Evolutionary conservation across 495 filamentous ascomycete species (phyloP), one percentile per base, ranked within the genome.

Genomic region (Mycothermus thermophilus): DNA sequence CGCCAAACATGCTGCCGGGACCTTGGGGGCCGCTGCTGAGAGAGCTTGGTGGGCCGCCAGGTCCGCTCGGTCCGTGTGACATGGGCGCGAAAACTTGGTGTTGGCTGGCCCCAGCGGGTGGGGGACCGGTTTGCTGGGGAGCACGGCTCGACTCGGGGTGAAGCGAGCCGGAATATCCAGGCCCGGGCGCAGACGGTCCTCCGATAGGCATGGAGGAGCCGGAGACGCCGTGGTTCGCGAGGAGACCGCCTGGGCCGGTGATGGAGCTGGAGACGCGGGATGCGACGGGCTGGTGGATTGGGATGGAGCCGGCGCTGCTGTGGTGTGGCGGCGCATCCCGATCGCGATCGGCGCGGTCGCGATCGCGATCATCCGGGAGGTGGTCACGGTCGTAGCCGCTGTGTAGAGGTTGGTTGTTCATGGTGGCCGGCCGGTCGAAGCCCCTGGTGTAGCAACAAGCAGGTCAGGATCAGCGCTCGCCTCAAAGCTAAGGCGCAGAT

Each of bases 201-300:
- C 80, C 78, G 28, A 84, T 64, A 12, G 74, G 66, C 15, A 71
- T 70, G 17, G 72, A 63, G 37, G 71, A 69, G 14, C 64, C 61
- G n/a, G 64, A 52, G 31, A 63, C 60, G 21, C 77, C 74, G 39
- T 83, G 70, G 41, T 79, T 85, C 1, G 80, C 78, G 21, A 93
- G 72, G 8, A 95, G 66, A 9, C 86, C 86, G 48, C 84, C 83
- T 9, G 86, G 86, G 24, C 82, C 85, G 48, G 90, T 85, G 33
- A 92, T 86, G 23, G 77, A 74, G 34, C 75, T 79, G 6, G 83
- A 64, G 11, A 84, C 71, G 47, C 82, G 74, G 26, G 80, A 83
- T 27, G 86, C 85, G 31, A 93, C 82, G 2, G 86, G 86, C 50
- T 94, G 86, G 51, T 94, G 86, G 46, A 94, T 72, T 18, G 82